Base-by-base conservation (phyloP, 164 flowering plant genomes). In the Buxus sempervirens region DNA sequence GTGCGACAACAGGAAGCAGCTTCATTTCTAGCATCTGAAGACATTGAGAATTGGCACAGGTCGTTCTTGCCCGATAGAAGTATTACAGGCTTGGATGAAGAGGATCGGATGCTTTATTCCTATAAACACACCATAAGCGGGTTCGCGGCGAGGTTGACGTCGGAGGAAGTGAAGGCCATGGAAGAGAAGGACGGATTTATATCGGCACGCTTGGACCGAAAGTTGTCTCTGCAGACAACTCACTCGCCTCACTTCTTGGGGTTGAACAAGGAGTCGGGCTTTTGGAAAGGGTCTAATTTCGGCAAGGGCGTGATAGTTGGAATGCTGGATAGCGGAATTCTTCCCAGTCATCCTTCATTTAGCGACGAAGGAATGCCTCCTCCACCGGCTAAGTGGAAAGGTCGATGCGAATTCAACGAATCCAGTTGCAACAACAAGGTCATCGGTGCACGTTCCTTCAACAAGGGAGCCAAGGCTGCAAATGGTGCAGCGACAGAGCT, bases 391-490 rank as follows among this genome's bases (percentile, higher is more conserved):
- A n/a, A n/a, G n/a, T n/a, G n/a, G n/a, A n/a, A n/a, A n/a, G n/a
- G n/a, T n/a, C n/a, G n/a, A n/a, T n/a, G n/a, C n/a, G n/a, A n/a
- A n/a, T n/a, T n/a, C n/a, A n/a, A 60, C 82, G 4, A 76, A 70
- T 51, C 72, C 1, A 76, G 85, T 64, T 92, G 97, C 63, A 91
- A 89, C 68, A 76, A 61, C 54, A 95, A 95, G 69, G 80, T 95
- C 12, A 72, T 92, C 0, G 98, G 97, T 1, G 98, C 97, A 0
- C 82, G 96, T 41, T 68, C 77, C 0, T 95, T 95, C 67, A 89
- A 81, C 82, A 67, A 54, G 0, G 96, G 97, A 6, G 86, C 87
- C 51, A 91, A 94, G 65, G 88, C 97, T 14, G 84, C 91, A 0
- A 55, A 82, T 0, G 96, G 97, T 2, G 76, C 67, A 23, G 80